Percentiles rank a stretch among this genome's conserved stretches.
These are phyloP conservation scores for Sporothrix schenckii DNA, from an alignment of 2,329 filamentous ascomycete species.

Conservation along the genomic window DNA sequence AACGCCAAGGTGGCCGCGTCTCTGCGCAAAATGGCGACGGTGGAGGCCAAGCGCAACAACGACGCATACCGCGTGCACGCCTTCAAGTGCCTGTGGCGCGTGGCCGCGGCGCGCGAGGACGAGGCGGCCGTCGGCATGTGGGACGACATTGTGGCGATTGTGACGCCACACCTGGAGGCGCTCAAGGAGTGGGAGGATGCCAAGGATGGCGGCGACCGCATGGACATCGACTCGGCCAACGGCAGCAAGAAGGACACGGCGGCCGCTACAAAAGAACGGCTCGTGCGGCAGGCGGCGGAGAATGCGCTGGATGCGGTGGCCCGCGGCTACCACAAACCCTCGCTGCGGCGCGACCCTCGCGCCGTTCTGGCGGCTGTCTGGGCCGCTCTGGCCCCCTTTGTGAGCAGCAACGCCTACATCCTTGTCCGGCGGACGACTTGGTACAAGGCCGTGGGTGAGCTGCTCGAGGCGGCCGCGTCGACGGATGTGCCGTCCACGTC, in stretches of 20 bases:
- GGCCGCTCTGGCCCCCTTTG: conserved; percentile 47
- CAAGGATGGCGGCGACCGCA: conserved; percentile 36
- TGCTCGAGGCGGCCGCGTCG: conserved; percentile 50
- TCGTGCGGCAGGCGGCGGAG: conserved; percentile 50
- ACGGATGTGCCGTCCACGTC: conserved; percentile 28
- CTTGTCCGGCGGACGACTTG: conserved; percentile 55
- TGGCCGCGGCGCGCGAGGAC: conserved; percentile 72
- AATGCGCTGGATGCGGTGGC: conserved; percentile 57
- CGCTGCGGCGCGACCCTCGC: conserved; percentile 45
- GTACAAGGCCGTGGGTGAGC: conserved; percentile 54
- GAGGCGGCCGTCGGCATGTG: conserved; percentile 61
- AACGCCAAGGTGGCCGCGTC: conserved; percentile 60
- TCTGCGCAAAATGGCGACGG: conserved; percentile 77
- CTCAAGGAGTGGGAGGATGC: conserved; percentile 62
- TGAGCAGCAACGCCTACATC: conserved; percentile 47
- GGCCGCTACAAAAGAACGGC: conserved; percentile 44
- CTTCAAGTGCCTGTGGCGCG: conserved; percentile 70
- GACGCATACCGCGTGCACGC: conserved; percentile 78
- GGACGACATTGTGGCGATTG: conserved; percentile 65
- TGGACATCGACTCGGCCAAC: conserved; percentile 27
- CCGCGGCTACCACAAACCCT: conserved; percentile 52
- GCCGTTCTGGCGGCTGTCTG: conserved; percentile 48
- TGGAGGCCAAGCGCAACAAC: conserved; percentile 92
- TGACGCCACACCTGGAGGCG: conserved; percentile 64
- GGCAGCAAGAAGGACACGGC: conserved; percentile 25